Conservation (phyloP, 257 asterid genomes). For the Thymus mandschuricus region DNA sequence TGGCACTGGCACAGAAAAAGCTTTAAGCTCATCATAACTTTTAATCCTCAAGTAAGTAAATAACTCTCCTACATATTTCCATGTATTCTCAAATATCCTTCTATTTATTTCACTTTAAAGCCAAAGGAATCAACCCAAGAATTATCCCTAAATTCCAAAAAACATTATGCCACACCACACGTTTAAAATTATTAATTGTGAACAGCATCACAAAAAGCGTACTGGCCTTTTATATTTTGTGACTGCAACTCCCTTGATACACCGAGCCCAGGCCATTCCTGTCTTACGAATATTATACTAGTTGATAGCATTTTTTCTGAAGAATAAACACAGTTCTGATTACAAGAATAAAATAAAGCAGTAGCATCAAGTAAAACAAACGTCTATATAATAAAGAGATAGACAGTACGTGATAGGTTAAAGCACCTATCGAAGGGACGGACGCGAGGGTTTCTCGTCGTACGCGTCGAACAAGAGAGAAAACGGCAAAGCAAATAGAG, state of each 20-base stretch:
- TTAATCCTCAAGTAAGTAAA: background rate
- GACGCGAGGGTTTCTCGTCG: too few species aligned
- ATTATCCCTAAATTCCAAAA: background rate
- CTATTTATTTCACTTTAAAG: background rate
- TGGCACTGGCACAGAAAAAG: background rate
- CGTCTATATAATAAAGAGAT: too few species aligned
- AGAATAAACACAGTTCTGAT: too few species aligned
- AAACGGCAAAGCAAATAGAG: too few species aligned
- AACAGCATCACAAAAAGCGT: too few species aligned
- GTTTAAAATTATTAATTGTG: background rate
- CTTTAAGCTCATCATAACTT: background rate
- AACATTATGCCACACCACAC: slow-evolving; percentile 14
- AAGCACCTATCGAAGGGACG: too few species aligned
- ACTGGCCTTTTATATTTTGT: slow-evolving; percentile 85
- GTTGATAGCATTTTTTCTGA: too few species aligned
- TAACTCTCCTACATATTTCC: background rate
- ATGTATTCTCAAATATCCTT: background rate
- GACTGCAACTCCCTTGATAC: slow-evolving; percentile 92
- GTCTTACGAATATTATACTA: background rate
- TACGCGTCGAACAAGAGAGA: too few species aligned
- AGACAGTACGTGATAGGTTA: too few species aligned
- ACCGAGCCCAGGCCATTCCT: slow-evolving; percentile 99
- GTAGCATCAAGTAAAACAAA: too few species aligned
- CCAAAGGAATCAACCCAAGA: background rate
- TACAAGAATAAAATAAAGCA: too few species aligned